Percentiles rank a stretch among this genome's conserved stretches.
Conservation (phyloP, 768 basidiomycete genomes). For the Rhodotorula sphaerocarpa region DNA sequence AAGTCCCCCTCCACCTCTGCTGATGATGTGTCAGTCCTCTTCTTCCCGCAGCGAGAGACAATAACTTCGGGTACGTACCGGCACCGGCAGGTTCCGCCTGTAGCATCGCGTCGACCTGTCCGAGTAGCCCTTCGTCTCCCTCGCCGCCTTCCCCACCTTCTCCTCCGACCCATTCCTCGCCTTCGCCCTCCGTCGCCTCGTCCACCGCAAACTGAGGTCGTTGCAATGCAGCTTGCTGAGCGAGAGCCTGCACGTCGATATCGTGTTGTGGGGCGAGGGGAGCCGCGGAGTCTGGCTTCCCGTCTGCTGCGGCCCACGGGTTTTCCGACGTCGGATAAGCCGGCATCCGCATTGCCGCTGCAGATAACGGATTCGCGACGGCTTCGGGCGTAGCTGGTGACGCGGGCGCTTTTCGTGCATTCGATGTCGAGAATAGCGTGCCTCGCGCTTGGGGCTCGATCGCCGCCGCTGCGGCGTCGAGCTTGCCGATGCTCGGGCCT, state of each 20-base stretch:
- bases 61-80: no score
- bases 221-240: slow-evolving; percentile 48
- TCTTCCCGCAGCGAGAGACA: no score
- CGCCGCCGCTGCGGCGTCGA: slow-evolving; percentile 53
- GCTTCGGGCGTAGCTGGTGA: neutral
- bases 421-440: slow-evolving; percentile 53
- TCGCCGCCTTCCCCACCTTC: slow-evolving; percentile 37
- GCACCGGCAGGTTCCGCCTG: slow-evolving; percentile 3
- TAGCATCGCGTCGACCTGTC: slow-evolving; percentile 31
- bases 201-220: slow-evolving; percentile 95
- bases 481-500: slow-evolving; percentile 73
- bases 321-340: slow-evolving; percentile 19
- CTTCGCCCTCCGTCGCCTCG: slow-evolving; percentile 73
- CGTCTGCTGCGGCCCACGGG: slow-evolving; percentile 27
- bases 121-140: slow-evolving; percentile 33
- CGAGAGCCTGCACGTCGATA: slow-evolving; percentile 44
- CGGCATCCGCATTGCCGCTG: slow-evolving; percentile 30
- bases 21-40: no score
- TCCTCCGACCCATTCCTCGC: slow-evolving; percentile 37
- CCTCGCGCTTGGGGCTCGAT: slow-evolving; percentile 85
- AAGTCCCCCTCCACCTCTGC: no score
- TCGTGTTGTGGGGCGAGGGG: slow-evolving; percentile 39
- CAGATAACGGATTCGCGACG: slow-evolving; percentile 18
- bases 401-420: neutral
- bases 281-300: slow-evolving; percentile 28